Evolutionary conservation across 352 stramenopile species (phyloP).

Genomic region (Thalassiosira hispida): DNA sequence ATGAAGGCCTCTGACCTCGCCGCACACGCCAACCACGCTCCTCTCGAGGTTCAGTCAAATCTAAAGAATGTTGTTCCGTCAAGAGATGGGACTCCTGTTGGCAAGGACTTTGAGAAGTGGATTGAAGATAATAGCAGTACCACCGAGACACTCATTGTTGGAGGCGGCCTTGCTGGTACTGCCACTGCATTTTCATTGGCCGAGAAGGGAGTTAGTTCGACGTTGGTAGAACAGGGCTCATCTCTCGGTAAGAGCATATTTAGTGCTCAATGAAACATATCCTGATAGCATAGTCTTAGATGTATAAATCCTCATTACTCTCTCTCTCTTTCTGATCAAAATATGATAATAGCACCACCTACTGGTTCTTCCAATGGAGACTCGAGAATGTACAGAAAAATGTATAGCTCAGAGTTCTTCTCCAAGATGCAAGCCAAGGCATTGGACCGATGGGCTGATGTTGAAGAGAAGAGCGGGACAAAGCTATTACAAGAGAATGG

Average conservation of each 20-base stretch:
- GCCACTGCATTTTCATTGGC: slow-evolving; percentile 29
- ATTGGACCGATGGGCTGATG: slow-evolving; percentile 41
- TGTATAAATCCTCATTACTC: too few relatives aligned
- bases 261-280: too few relatives aligned
- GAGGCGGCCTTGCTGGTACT: slow-evolving; percentile 46
- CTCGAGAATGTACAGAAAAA: slow-evolving; percentile 58
- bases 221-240: slow-evolving; percentile 38
- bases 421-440: slow-evolving; percentile 53
- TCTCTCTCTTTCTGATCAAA: too few relatives aligned
- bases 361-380: slow-evolving; percentile 44
- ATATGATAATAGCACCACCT: slow-evolving; percentile 11
- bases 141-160: slow-evolving; percentile 51
- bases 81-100: slow-evolving; percentile 38
- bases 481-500: slow-evolving; percentile 50
- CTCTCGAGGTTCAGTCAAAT: slow-evolving; percentile 8
- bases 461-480: slow-evolving; percentile 44
- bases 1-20: slow-evolving; percentile 40
- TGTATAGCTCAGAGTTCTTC: slow-evolving; percentile 59
- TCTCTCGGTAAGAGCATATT: slow-evolving; percentile 18
- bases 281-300: too few relatives aligned
- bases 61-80: slow-evolving; percentile 29
- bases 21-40: slow-evolving; percentile 24
- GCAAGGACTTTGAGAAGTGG: slow-evolving; percentile 49
- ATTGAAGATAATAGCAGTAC: slow-evolving; percentile 47
- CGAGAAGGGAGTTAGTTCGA: slow-evolving; percentile 41